Percentiles rank a stretch among this genome's conserved stretches.
Conservation (phyloP, 345 rosid genomes). For the Eucalyptus victrix region DNA sequence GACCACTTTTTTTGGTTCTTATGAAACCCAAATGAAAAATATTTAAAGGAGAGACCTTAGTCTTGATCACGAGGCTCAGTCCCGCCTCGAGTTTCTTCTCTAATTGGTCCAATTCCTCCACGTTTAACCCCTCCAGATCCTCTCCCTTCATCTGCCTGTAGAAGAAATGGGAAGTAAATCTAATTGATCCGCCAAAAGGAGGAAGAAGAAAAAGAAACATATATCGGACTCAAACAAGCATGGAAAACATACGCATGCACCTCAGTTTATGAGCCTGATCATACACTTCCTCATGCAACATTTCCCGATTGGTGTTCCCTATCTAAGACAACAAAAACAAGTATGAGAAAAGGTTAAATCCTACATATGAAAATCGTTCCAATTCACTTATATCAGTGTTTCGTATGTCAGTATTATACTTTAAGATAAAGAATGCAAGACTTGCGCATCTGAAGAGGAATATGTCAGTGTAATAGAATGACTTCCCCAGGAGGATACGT, state of each 20-base stretch:
- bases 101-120: conserved; percentile 5
- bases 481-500: not conserved
- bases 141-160: conserved; percentile 18
- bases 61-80: not conserved
- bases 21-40: not conserved
- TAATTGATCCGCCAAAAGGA: not conserved
- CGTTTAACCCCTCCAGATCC: conserved; percentile 4
- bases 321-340: not conserved
- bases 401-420: not conserved
- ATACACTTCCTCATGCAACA: not conserved
- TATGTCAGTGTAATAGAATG: not conserved
- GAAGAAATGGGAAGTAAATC: not conserved
- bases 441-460: not conserved
- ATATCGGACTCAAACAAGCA: not conserved
- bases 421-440: not conserved
- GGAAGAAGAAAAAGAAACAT: not conserved
- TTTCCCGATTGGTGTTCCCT: not conserved
- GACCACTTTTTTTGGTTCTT: not conserved
- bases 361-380: not conserved
- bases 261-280: not conserved
- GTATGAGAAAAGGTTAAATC: not conserved
- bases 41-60: not conserved
- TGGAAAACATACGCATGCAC: not conserved
- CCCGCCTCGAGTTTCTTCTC: not conserved
- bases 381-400: not conserved